phyloP scores from a whole-genome alignment of 1,139 yeast species.

The Candida sanyaensis region DNA sequence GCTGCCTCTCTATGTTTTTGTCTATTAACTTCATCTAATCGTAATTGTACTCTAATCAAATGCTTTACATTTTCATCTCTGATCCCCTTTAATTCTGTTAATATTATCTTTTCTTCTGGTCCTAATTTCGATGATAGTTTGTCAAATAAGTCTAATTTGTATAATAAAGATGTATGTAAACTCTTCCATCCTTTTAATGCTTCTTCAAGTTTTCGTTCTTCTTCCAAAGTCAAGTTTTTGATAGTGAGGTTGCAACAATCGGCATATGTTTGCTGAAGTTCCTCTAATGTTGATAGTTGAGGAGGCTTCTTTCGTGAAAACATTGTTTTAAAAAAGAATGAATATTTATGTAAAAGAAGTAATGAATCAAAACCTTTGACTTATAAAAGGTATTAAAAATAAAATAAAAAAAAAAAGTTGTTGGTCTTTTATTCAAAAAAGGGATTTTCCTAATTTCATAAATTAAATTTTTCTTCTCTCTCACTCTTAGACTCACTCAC shows the following conservation, averaged over 20 bases:
- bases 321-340: slow-evolving; percentile 16
- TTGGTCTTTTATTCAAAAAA: not conserved
- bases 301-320: slow-evolving; percentile 60
- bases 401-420: too few species aligned
- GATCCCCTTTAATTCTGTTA: slow-evolving; percentile 48
- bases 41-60: slow-evolving; percentile 45
- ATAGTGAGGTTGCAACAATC: slow-evolving; percentile 62
- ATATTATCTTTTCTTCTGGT: slow-evolving; percentile 43
- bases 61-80: slow-evolving; percentile 54
- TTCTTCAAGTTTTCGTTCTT: slow-evolving; percentile 49
- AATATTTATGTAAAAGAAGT: not conserved
- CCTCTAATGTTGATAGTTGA: slow-evolving; percentile 52
- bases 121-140: slow-evolving; percentile 35
- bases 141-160: slow-evolving; percentile 57
- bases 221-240: slow-evolving; percentile 58
- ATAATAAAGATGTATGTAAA: slow-evolving; percentile 59
- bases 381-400: too few species aligned
- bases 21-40: slow-evolving; percentile 40
- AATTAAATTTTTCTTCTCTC: not conserved
- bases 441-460: not conserved
- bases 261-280: slow-evolving; percentile 60
- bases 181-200: slow-evolving; percentile 75
- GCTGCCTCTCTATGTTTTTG: slow-evolving; percentile 16
- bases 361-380: not conserved
- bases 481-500: too few species aligned